Conservation (phyloP, 148 eudicot genomes). For the Heliosperma pusillum region DNA sequence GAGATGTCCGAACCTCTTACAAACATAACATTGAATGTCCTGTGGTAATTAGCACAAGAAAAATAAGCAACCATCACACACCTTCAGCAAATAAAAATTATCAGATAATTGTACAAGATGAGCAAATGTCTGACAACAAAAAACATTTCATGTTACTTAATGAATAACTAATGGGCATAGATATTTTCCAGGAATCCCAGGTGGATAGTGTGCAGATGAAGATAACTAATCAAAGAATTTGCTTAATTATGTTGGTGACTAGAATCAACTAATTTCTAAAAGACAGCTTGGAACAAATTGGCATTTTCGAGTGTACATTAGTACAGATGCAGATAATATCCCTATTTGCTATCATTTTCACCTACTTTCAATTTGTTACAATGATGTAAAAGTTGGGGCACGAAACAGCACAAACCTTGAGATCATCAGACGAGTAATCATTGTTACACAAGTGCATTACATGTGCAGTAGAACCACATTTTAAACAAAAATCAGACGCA, state of each 20-base stretch:
- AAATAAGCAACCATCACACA: not conserved
- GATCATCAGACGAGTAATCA: constrained; percentile 65
- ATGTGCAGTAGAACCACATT: constrained; percentile 87
- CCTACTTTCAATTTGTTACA: not conserved
- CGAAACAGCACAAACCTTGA: constrained; percentile 46
- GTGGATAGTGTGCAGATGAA: not conserved
- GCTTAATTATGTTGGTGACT: not conserved
- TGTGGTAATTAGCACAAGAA: constrained; percentile 19
- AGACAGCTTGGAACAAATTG: not conserved
- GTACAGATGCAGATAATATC: not conserved
- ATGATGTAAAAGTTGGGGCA: not conserved
- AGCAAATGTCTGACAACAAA: not conserved
- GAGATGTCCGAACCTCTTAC: constrained; percentile 81
- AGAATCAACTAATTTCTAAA: not conserved
- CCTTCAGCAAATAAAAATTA: not conserved
- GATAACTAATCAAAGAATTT: not conserved
- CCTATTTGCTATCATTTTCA: not conserved
- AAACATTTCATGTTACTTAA: constrained; percentile 2
- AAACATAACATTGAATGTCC: constrained; percentile 88
- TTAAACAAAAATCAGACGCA: constrained; percentile 59
- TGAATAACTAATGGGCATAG: not conserved
- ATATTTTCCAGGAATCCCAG: not conserved
- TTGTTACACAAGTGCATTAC: constrained; percentile 65
- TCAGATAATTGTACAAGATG: not conserved
- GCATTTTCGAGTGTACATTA: not conserved